These are phyloP conservation scores for Cladosporium cucumerinum DNA, from an alignment of 2,329 filamentous ascomycete species.

Conservation along the genomic window DNA sequence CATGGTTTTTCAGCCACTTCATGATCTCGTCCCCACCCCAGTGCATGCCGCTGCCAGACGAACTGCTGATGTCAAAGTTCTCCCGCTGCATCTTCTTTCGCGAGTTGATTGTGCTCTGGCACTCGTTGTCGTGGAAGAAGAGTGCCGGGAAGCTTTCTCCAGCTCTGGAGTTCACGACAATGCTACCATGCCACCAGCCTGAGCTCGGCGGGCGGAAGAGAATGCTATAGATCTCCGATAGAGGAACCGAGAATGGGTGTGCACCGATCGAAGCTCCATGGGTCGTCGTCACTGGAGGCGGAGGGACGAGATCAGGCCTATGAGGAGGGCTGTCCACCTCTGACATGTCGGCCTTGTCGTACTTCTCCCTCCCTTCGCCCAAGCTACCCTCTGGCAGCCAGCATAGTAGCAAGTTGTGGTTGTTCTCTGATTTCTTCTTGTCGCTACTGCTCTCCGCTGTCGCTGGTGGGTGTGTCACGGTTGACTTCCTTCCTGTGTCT, in stretches of 20 bases:
- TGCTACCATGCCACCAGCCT: slow-evolving; percentile 97
- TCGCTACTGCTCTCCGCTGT: slow-evolving; percentile 21
- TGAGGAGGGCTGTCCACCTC: slow-evolving; percentile 76
- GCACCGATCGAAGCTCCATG: slow-evolving; percentile 69
- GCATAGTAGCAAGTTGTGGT: slow-evolving; percentile 77
- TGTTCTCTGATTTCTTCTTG: slow-evolving; percentile 37
- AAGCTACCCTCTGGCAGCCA: slow-evolving; percentile 91
- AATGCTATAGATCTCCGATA: slow-evolving; percentile 86
- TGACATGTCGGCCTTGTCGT: slow-evolving; percentile 90
- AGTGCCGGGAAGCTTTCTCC: slow-evolving; percentile 93
- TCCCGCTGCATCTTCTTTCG: slow-evolving; percentile 82
- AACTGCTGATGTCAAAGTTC: slow-evolving; percentile 63
- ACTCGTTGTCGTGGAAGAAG: slow-evolving; percentile 97
- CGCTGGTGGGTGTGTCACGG: slow-evolving; percentile 27
- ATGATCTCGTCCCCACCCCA: slow-evolving; percentile 97
- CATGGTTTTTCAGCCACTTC: slow-evolving; percentile 82
- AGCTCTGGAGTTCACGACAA: slow-evolving; percentile 85
- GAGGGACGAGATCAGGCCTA: slow-evolving; percentile 86
- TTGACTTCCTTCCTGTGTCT: slow-evolving; percentile 6
- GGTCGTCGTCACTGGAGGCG: slow-evolving; percentile 79
- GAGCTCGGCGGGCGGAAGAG: slow-evolving; percentile 86
- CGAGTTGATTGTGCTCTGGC: slow-evolving; percentile 89
- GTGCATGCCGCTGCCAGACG: slow-evolving; percentile 71
- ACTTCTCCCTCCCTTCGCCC: slow-evolving; percentile 74
- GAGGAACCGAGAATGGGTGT: slow-evolving; percentile 87